Evolutionary conservation across 2,329 filamentous ascomycete genomes (phyloP), one percentile per base, ranked within the genome.

Genomic region (Boeremia exigua): DNA sequence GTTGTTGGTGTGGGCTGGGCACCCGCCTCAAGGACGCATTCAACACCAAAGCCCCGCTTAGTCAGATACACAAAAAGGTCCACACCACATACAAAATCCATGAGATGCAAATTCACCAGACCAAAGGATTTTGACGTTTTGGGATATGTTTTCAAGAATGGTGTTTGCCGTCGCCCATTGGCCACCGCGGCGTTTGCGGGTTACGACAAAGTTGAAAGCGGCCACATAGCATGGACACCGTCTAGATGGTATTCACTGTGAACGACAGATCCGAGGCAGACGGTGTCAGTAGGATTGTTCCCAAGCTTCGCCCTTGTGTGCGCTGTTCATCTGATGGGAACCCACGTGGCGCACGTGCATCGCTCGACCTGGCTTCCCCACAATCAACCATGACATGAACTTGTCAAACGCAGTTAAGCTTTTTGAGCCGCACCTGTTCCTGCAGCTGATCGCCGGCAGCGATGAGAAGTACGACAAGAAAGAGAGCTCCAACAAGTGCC

Each of bases 351-450:
- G 66, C 64, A 67, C 64, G 66, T 68, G 66, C 63, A 51, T 61
- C 44, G 63, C 58, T 62, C 48, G 56, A 46, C 30, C 40, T 33
- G 47, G 38, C 57, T 56, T 62, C 62, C 54, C 54, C 54, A 51
- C 49, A 51, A 38, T 38, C 48, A 39, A 53, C 48, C 39, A 53
- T 58, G 55, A 53, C 55, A 49, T 45, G 55, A 48, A 58, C 49
- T 49, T 52, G 55, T 54, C 55, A 49, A 58, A 58, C 49, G 33
- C 43, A 58, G 55, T 65, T 67, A 71, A 73, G 72, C 70, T 58
- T 68, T 23, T 72, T 66, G 60, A 73, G 70, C 69, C 70, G 67
- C 70, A 72, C 65, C 47, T 66, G 69, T 71, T 66, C 69, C 70
- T 73, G 68, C 71, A 69, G 62, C 44, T 60, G 70, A 72, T 71